A percentile compares a stretch with the other conserved stretches of the same genome.
Conservation (phyloP, 768 basidiomycete species). For the Leucocoprinus leucothites region DNA sequence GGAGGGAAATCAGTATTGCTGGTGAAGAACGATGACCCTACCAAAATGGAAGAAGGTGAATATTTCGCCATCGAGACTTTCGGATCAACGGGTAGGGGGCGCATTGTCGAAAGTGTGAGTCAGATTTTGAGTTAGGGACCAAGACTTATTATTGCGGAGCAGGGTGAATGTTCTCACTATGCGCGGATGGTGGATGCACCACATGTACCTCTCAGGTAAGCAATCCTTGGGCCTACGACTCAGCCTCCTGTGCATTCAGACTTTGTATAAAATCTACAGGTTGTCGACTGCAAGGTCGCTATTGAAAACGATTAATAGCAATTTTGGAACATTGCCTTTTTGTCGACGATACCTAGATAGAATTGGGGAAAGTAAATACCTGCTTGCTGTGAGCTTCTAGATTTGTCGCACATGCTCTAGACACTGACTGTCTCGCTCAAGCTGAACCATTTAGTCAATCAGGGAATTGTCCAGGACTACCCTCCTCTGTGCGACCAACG, state of each 20-base stretch:
- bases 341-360: conserved; percentile 95
- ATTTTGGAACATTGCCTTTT: conserved; percentile 94
- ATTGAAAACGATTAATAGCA: conserved; percentile 82
- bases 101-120: conserved; percentile 74
- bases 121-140: background rate
- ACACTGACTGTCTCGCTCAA: conserved; percentile 25
- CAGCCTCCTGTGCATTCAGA: background rate
- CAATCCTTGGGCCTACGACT: background rate
- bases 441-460: conserved; percentile 87
- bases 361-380: conserved; percentile 87
- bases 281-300: conserved; percentile 83
- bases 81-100: conserved; percentile 91
- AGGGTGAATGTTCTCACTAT: conserved; percentile 96
- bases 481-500: conserved; percentile 85
- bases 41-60: conserved; percentile 99
- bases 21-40: conserved; percentile 85
- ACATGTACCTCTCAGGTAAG: conserved; percentile 71
- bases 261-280: conserved; percentile 33
- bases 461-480: conserved; percentile 89
- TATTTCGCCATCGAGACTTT: conserved; percentile 99
- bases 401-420: background rate
- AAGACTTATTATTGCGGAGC: conserved; percentile 1
- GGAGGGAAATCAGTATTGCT: conserved; percentile 91
- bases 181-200: conserved; percentile 71
- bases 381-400: conserved; percentile 69